Conservation (phyloP, 345 rosid genomes). For the Fremontodendron californicum region DNA sequence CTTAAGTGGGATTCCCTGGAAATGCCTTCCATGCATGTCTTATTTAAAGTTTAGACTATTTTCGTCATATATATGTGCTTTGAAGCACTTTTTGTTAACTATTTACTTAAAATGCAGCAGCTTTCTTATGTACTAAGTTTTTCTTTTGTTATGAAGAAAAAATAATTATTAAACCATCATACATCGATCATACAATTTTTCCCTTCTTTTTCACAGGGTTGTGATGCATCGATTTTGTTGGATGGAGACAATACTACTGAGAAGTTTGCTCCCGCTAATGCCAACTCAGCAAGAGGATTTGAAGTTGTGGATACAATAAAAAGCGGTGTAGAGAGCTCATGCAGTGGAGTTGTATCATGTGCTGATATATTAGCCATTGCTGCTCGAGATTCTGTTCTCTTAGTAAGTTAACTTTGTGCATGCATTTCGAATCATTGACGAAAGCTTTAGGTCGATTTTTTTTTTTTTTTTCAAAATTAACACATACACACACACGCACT, state of each 20-base stretch:
- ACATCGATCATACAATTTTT: not conserved
- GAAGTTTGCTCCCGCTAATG: conserved; percentile 15
- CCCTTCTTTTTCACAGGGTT: conserved; percentile 18
- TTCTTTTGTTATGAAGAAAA: not conserved
- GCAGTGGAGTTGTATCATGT: conserved; percentile 70
- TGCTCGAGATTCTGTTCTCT: conserved; percentile 62
- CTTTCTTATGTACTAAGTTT: not conserved
- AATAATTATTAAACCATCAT: not conserved
- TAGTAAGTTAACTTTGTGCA: conserved; percentile 37
- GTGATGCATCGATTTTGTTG: conserved; percentile 30
- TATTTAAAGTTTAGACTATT: not conserved
- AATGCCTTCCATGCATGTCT: not conserved
- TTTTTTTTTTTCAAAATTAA: not conserved
- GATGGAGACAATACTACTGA: conserved; percentile 36
- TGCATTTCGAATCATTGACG: no score
- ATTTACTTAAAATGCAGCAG: not conserved
- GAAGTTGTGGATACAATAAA: conserved; percentile 42
- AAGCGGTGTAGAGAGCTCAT: conserved; percentile 55
- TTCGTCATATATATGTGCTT: not conserved
- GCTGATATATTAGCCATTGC: conserved; percentile 70
- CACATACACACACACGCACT: not conserved
- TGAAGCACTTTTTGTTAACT: not conserved
- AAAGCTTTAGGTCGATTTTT: not conserved
- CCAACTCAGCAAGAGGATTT: conserved; percentile 31
- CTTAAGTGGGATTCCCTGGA: not conserved